Evolutionary conservation across 2,329 filamentous ascomycete genomes (phyloP).

Genomic region (Phyllosticta citribraziliensis): DNA sequence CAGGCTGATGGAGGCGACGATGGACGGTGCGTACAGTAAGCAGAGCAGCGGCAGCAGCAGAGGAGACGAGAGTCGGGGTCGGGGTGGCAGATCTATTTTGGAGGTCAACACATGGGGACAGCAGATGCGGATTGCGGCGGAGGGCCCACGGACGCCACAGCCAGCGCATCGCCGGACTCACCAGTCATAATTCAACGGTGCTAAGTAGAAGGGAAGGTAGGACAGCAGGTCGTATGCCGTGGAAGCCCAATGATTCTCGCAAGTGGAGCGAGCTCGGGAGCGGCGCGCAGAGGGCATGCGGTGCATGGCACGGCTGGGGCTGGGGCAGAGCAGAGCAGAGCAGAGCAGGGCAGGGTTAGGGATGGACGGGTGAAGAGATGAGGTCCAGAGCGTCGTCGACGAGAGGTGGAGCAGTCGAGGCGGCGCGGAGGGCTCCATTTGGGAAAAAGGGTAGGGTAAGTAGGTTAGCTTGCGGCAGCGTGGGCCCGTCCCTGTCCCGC

Average conservation of each 20-base stretch:
- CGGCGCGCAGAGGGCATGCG: not conserved
- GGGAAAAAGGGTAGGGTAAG: constrained; percentile 1
- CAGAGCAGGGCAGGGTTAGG: not conserved
- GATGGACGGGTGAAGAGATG: not conserved
- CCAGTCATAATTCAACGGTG: constrained; percentile 16
- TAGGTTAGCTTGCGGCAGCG: too few species aligned
- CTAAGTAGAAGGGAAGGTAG: constrained; percentile 9
- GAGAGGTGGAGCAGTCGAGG: not conserved
- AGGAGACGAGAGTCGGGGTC: not conserved
- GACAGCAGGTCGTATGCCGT: constrained; percentile 13
- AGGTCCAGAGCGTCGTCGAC: not conserved
- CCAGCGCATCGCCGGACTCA: constrained; percentile 12
- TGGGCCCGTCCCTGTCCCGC: not conserved
- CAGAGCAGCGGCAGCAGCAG: constrained; percentile 5
- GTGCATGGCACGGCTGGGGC: too few species aligned
- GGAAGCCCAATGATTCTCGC: constrained; percentile 16
- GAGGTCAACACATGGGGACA: constrained; percentile 10
- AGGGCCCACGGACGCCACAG: constrained; percentile 14
- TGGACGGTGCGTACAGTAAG: not conserved
- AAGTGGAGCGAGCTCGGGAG: constrained; percentile 12
- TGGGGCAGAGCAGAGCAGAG: too few species aligned
- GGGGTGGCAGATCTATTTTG: not conserved
- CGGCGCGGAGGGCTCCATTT: constrained; percentile 8
- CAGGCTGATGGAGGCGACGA: not conserved
- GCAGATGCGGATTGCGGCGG: constrained; percentile 16